phyloP scores from a whole-genome alignment of 2,329 filamentous ascomycete species.

The Ambrosiella beaveri region DNA sequence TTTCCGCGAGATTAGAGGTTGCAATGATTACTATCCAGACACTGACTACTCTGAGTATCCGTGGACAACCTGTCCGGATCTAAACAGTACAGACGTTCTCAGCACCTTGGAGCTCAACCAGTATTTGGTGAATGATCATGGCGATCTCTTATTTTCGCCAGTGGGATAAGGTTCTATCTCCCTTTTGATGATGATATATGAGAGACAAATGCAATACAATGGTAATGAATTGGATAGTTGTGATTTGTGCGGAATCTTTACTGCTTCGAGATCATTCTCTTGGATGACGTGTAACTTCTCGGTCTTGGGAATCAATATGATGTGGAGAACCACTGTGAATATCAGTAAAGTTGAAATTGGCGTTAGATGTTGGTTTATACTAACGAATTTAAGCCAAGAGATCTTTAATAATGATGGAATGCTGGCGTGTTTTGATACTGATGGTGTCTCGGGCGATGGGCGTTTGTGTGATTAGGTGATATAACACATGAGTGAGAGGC shows the following conservation, averaged over 20 bases:
- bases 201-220: neutral
- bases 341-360: neutral
- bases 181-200: neutral
- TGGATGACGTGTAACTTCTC: neutral
- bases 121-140: constrained; percentile 4
- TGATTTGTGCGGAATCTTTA: neutral
- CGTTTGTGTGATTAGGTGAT: too few relatives aligned
- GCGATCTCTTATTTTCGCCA: neutral
- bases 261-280: neutral
- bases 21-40: too few relatives aligned
- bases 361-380: neutral
- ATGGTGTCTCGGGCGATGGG: neutral
- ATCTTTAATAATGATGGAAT: neutral
- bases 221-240: neutral
- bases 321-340: neutral
- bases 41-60: too few relatives aligned
- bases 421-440: neutral
- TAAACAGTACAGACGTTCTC: too few relatives aligned
- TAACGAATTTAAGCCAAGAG: neutral
- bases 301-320: neutral
- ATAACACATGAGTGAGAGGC: too few relatives aligned
- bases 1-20: too few relatives aligned
- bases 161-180: neutral
- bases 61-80: too few relatives aligned
- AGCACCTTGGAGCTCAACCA: neutral